Conservation (phyloP, 2,329 filamentous ascomycete genomes). For the Cryphonectria nitschkei region DNA sequence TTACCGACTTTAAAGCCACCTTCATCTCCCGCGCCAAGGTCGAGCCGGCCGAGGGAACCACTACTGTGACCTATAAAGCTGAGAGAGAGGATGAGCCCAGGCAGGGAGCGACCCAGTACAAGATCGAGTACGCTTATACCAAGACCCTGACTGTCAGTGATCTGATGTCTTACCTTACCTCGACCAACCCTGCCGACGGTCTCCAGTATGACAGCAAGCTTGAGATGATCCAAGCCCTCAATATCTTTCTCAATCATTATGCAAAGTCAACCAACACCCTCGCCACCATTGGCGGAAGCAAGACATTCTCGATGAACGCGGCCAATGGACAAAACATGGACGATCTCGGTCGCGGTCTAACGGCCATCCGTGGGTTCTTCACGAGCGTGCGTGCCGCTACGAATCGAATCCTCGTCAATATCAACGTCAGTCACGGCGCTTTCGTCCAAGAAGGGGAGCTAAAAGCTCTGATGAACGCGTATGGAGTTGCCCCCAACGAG, state of each 20-base stretch:
- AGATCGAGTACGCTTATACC: slow-evolving; percentile 33
- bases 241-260: slow-evolving; percentile 63
- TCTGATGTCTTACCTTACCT: slow-evolving; percentile 36
- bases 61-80: slow-evolving; percentile 34
- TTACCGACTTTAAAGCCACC: slow-evolving; percentile 41
- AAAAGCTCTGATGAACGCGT: slow-evolving; percentile 28
- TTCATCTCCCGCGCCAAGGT: slow-evolving; percentile 37
- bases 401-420: slow-evolving; percentile 41
- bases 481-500: not conserved
- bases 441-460: slow-evolving; percentile 40
- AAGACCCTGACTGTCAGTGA: slow-evolving; percentile 34
- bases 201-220: slow-evolving; percentile 33
- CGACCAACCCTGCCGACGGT: slow-evolving; percentile 30
- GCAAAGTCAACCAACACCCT: slow-evolving; percentile 34
- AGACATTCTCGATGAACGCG: slow-evolving; percentile 34
- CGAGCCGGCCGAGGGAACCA: slow-evolving; percentile 10
- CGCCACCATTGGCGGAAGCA: slow-evolving; percentile 36
- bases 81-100: slow-evolving; percentile 38
- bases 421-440: slow-evolving; percentile 41
- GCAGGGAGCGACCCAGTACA: slow-evolving; percentile 29
- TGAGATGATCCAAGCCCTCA: slow-evolving; percentile 69
- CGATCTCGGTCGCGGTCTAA: slow-evolving; percentile 37
- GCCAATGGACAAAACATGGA: slow-evolving; percentile 8
- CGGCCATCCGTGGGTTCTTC: slow-evolving; percentile 40
- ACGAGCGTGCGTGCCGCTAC: slow-evolving; percentile 41